phyloP scores from a whole-genome alignment of 1,284 basidiomycete genomes.

The Microbotryum violaceum region DNA sequence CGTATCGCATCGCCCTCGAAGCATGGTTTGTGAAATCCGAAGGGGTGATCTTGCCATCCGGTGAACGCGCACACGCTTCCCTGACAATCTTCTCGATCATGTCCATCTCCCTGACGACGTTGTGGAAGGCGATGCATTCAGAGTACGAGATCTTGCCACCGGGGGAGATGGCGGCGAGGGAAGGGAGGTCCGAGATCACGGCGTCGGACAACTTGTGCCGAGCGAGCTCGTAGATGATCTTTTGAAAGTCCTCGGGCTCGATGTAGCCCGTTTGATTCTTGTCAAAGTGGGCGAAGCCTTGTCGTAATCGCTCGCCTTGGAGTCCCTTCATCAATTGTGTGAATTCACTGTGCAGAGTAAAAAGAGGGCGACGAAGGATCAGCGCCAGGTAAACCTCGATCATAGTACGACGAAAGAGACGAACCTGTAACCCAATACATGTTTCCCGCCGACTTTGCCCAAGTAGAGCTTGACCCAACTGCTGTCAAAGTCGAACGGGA shows the following conservation, averaged over 20 bases:
- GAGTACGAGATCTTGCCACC: slow-evolving; percentile 87
- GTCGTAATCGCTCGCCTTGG: slow-evolving; percentile 86
- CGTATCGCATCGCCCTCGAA: slow-evolving; percentile 61
- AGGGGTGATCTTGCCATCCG: slow-evolving; percentile 76
- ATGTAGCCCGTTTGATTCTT: slow-evolving; percentile 84
- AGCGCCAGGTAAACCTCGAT: slow-evolving; percentile 2
- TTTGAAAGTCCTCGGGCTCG: slow-evolving; percentile 80
- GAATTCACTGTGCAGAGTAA: slow-evolving; percentile 63
- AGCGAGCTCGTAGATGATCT: slow-evolving; percentile 87
- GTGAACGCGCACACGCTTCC: slow-evolving; percentile 77
- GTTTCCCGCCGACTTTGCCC: slow-evolving; percentile 77
- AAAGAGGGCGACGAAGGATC: slow-evolving; percentile 8
- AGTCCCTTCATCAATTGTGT: slow-evolving; percentile 94
- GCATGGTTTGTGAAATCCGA: slow-evolving; percentile 48
- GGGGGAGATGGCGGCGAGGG: slow-evolving; percentile 73
- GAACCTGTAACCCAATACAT: slow-evolving; percentile 79
- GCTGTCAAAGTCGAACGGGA: slow-evolving; percentile 91
- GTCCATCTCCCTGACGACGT: slow-evolving; percentile 78
- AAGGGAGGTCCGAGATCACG: slow-evolving; percentile 79
- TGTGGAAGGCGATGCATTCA: slow-evolving; percentile 90
- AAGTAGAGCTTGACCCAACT: slow-evolving; percentile 92
- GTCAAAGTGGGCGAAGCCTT: slow-evolving; percentile 86
- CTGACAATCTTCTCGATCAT: slow-evolving; percentile 73
- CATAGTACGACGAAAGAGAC: slow-evolving; percentile 3
- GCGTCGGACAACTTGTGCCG: slow-evolving; percentile 90